Evolutionary conservation across 306 rosid genomes (phyloP), one percentile per base, ranked within the genome.

Genomic region (cucumber (Cucumis sativus)): DNA sequence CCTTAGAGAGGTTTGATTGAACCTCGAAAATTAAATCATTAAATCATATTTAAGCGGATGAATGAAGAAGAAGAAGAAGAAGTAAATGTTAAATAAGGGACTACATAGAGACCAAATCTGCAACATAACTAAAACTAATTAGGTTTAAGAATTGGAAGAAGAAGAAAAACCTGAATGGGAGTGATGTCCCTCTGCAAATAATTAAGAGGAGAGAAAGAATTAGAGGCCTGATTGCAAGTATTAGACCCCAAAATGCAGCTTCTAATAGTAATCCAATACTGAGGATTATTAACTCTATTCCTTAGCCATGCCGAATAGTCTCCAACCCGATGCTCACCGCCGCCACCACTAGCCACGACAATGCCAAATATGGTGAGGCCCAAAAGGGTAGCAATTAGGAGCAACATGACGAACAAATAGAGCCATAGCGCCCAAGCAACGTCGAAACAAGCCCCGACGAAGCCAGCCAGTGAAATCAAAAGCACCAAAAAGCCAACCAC

Each of bases 381-480:
- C 78, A 89, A 37, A 0, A 96, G 85, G 7, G 91, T 78, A 57
- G 79, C 92, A n/a, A 92, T 96, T 13, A 96, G 80, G 16, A 96
- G 61, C 78, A 96, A 40, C 99, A 96, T 92, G 64, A 89, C 86
- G 77, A 88, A 91, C 57, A 96, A 79, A 84, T 96, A 96, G 52
- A 96, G 74, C 97, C 99, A 88, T 0, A 96, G 91, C 13, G 98
- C 98, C 87, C 97, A 96, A 2, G 92, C 98, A 14, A 96, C 99
- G 52, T 92, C 83, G 68, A 96, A 96, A 52, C 99, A 96, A 3
- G 99, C 99, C 7, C 99, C 99, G 11, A 96, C 86, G 85, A 96
- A 96, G 4, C 99, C 99, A 7, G 97, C 91, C 6, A 96, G 82
- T 20, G 99, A 96, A 5, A 96, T 82, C 62, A 96, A 59, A 0